These are phyloP conservation scores for Mollisiaceae sp. DNA, from an alignment of 2,329 filamentous ascomycete species.

Conservation along the genomic window DNA sequence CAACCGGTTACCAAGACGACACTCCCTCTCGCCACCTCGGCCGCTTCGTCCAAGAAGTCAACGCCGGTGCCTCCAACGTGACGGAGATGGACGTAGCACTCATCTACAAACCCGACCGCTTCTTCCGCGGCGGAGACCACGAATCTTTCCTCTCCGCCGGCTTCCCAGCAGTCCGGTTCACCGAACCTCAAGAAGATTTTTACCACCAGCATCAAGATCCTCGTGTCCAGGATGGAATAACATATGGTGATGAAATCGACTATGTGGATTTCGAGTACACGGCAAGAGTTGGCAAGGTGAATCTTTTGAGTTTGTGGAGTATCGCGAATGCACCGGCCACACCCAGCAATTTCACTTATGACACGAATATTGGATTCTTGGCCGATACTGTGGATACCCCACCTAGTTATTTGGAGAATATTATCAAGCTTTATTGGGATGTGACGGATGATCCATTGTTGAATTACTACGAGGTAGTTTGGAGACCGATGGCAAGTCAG, in stretches of 20 bases:
- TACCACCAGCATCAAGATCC: slow-evolving; percentile 61
- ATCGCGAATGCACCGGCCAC: slow-evolving; percentile 56
- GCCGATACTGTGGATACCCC: slow-evolving; percentile 15
- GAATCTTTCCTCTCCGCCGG: slow-evolving; percentile 57
- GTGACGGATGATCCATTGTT: slow-evolving; percentile 44
- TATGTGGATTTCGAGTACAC: slow-evolving; percentile 61
- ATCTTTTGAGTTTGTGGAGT: slow-evolving; percentile 58
- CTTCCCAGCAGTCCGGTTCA: slow-evolving; percentile 57
- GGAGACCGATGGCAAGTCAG: slow-evolving; percentile 44
- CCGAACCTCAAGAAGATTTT: slow-evolving; percentile 62
- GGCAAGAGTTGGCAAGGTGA: slow-evolving; percentile 58
- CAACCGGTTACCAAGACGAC: slow-evolving; percentile 59
- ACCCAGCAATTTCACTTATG: slow-evolving; percentile 54
- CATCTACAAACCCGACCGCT: slow-evolving; percentile 61
- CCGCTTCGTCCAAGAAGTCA: slow-evolving; percentile 58
- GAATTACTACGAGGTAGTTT: slow-evolving; percentile 59
- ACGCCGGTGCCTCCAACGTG: slow-evolving; percentile 49
- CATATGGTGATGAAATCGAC: slow-evolving; percentile 59
- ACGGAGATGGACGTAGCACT: slow-evolving; percentile 62
- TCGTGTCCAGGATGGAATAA: slow-evolving; percentile 53
- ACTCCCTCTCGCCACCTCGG: slow-evolving; percentile 59
- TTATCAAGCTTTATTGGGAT: slow-evolving; percentile 57
- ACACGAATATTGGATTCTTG: slow-evolving; percentile 44
- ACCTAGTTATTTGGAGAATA: slow-evolving; percentile 48
- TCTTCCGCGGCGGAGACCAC: slow-evolving; percentile 61